Conservation (phyloP, 306 rosid species). For the Fragaria vesca region DNA sequence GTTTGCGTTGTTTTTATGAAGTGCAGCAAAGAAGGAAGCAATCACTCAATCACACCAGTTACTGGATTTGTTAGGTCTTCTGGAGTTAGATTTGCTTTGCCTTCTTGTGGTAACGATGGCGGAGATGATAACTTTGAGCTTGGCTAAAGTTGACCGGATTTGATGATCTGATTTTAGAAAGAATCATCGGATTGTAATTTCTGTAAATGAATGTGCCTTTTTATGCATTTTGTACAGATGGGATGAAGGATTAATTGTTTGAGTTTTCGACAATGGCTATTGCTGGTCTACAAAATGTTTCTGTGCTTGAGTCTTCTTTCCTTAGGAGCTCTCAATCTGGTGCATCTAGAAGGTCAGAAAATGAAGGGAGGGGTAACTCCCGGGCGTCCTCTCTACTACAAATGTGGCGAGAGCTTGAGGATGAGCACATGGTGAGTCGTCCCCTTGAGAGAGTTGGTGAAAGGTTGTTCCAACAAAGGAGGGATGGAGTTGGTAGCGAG, state of each 20-base stretch:
- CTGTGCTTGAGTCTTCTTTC: conserved; percentile 70
- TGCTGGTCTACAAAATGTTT: conserved; percentile 76
- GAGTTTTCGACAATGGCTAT: conserved; percentile 57
- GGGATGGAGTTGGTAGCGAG: conserved; percentile 42
- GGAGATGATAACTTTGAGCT: conserved; percentile 21
- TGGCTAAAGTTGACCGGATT: conserved; percentile 24
- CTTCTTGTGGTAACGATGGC: conserved; percentile 23
- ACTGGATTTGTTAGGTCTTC: conserved; percentile 6
- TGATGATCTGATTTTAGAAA: conserved; percentile 37
- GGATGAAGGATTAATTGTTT: conserved; percentile 37
- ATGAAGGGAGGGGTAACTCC: conserved; percentile 60
- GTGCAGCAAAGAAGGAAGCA: conserved; percentile 38
- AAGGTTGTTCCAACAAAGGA: conserved; percentile 48
- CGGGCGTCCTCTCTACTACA: conserved; percentile 66
- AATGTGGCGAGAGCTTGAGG: conserved; percentile 89
- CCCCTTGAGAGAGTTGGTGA: conserved; percentile 63
- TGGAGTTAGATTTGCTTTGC: conserved; percentile 10
- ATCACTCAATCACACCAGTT: conserved; percentile 8
- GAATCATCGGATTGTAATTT: conserved; percentile 30
- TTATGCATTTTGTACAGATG: conserved; percentile 49
- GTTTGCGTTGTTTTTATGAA: conserved; percentile 13
- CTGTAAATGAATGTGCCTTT: conserved; percentile 35
- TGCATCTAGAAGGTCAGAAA: conserved; percentile 46
- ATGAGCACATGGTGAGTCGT: conserved; percentile 64
- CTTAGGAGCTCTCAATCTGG: conserved; percentile 68